phyloP scores from a whole-genome alignment of 176 grass and related monocot genomes.

The Leersia perrieri region DNA sequence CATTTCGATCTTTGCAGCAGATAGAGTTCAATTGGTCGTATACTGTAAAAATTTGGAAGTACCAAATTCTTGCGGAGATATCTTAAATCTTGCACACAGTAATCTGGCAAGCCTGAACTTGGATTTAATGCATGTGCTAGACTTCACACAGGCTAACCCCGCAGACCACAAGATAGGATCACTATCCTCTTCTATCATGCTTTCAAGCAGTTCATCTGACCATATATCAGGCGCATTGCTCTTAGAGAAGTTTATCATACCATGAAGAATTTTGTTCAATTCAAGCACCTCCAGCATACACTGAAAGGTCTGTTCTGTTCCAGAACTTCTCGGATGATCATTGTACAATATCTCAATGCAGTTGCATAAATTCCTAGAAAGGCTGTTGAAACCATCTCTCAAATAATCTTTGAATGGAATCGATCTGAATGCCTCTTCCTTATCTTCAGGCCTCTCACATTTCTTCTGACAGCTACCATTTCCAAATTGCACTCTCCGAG shows the following conservation, averaged over 20 bases:
- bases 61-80: background rate
- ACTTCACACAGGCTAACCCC: background rate
- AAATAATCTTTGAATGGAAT: slow-evolving; percentile 30
- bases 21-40: background rate
- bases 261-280: slow-evolving; percentile 19
- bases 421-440: background rate
- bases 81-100: slow-evolving; percentile 3
- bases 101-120: slow-evolving; percentile 35
- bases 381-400: background rate
- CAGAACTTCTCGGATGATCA: slow-evolving; percentile 42
- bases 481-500: no score
- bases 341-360: slow-evolving; percentile 28
- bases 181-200: slow-evolving; percentile 15
- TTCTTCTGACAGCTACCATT: no score
- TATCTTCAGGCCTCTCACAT: background rate
- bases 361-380: background rate
- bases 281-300: slow-evolving; percentile 36
- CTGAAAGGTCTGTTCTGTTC: slow-evolving; percentile 27
- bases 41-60: slow-evolving; percentile 26
- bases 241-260: slow-evolving; percentile 7
- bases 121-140: slow-evolving; percentile 7
- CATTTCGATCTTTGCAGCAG: slow-evolving; percentile 17
- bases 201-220: slow-evolving; percentile 22
- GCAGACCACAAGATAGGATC: slow-evolving; percentile 1
- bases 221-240: slow-evolving; percentile 18